Base-by-base conservation (phyloP, 345 rosid genomes). In the Populus deltoides region DNA sequence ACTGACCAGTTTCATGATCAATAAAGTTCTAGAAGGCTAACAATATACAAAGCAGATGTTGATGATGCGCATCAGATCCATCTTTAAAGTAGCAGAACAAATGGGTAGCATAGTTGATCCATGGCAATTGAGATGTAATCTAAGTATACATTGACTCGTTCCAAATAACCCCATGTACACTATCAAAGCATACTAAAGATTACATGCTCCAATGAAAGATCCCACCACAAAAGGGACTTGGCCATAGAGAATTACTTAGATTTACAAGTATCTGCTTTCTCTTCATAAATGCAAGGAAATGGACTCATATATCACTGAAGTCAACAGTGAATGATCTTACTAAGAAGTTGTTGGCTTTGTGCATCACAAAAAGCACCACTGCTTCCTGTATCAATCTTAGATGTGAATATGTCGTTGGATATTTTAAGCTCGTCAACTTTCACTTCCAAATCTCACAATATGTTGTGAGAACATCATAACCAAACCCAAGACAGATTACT, bases 241-340 rank as follows among this genome's bases (percentile, higher is more conserved):
- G 78, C 78, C 76, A 82, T 82, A 78, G 49, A 72, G 69, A 72
- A 77, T 75, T 74, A 65, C 80, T 59, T 57, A 47, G 85, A 83
- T 85, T 84, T 82, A 85, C 87, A 87, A 15, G 82, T 79, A 79
- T 61, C 83, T 66, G 78, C 77, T 73, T 83, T 70, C 77, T 74
- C 78, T 83, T 77, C 75, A 77, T 59, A 74, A 75, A 81, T 36
- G 74, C 71, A 62, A 86, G 73, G 66, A 71, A 80, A 83, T 70
- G 70, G 75, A 82, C 73, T 77, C 80, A 31, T 77, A 80, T 62
- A 53, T 45, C 38, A 11, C 74, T 33, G 38, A 81, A 77, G 73
- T 49, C 83, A 77, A 77, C 77, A 63, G 69, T 24, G 38, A 72
- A 43, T 41, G 65, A 17, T 74, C 80, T 77, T 59, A 57, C 83